phyloP scores from a whole-genome alignment of 768 basidiomycete genomes.

The Pulveroboletus sp. region DNA sequence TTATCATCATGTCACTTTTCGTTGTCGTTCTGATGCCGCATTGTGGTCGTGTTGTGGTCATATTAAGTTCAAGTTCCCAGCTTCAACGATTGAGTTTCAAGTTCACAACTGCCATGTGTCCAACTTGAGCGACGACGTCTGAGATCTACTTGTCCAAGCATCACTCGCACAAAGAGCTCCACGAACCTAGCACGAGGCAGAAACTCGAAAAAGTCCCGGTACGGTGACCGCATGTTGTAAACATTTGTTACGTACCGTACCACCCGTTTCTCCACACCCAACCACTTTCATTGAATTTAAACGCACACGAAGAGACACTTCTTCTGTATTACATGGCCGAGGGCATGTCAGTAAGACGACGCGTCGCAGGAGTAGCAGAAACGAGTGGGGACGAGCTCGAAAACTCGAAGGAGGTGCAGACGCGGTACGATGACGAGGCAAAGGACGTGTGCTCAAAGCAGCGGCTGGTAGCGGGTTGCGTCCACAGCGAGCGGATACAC shows the following conservation, averaged over 20 bases:
- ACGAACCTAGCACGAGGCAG: constrained; percentile 5
- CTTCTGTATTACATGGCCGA: constrained; percentile 54
- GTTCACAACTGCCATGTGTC: too few species aligned
- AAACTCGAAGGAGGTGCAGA: constrained; percentile 13
- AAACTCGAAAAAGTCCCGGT: constrained; percentile 40
- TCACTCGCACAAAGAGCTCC: neutral
- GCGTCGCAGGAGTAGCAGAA: constrained; percentile 38
- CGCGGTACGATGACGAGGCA: constrained; percentile 56
- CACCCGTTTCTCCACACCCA: too few species aligned
- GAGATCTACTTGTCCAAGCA: too few species aligned
- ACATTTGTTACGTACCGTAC: constrained; percentile 79
- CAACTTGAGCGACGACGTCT: too few species aligned
- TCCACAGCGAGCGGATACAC: constrained; percentile 60
- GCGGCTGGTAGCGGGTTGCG: constrained; percentile 34
- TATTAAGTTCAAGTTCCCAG: too few species aligned
- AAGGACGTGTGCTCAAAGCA: constrained; percentile 63
- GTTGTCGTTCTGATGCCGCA: too few species aligned
- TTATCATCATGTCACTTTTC: too few species aligned
- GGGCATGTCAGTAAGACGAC: constrained; percentile 45
- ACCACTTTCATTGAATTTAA: constrained; percentile 23
- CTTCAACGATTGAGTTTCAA: too few species aligned
- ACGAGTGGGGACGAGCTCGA: constrained; percentile 23
- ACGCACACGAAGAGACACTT: constrained; percentile 40
- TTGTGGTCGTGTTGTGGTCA: too few species aligned
- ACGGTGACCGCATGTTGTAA: constrained; percentile 65